phyloP scores from a whole-genome alignment of 176 grass and related monocot genomes.

The Rhynchospora pubera region DNA sequence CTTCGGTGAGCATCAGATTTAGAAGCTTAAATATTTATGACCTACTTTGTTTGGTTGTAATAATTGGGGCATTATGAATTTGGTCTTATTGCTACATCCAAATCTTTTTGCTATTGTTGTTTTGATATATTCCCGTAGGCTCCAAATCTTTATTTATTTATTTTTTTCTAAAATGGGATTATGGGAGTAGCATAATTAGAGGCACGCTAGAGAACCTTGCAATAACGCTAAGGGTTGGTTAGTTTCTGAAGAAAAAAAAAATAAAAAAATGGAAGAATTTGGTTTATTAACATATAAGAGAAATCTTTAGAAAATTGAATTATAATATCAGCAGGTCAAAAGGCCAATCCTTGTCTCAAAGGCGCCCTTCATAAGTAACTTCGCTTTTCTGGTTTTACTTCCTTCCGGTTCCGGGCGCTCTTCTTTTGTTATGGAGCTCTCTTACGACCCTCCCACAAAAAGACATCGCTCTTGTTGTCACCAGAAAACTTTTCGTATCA shows the following conservation, averaged over 20 bases:
- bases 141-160: too few species aligned
- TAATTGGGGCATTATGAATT: neutral
- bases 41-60: conserved; percentile 6
- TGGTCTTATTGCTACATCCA: neutral
- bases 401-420: neutral
- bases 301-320: too few species aligned
- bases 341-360: conserved; percentile 14
- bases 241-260: neutral
- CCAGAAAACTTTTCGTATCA: too few species aligned
- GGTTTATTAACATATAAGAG: too few species aligned
- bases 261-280: too few species aligned
- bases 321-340: neutral
- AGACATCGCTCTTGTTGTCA: neutral
- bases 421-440: neutral
- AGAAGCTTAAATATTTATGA: neutral
- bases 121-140: too few species aligned
- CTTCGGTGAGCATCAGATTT: neutral
- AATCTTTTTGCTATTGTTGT: neutral
- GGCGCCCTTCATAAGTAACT: neutral
- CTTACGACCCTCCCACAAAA: neutral
- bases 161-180: too few species aligned
- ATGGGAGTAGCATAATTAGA: neutral
- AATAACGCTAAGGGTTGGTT: neutral
- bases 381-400: neutral
- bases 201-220: neutral